These are phyloP conservation scores for Kitagawia praeruptora DNA, from an alignment of 129 eudicot genomes.

Conservation along the genomic window DNA sequence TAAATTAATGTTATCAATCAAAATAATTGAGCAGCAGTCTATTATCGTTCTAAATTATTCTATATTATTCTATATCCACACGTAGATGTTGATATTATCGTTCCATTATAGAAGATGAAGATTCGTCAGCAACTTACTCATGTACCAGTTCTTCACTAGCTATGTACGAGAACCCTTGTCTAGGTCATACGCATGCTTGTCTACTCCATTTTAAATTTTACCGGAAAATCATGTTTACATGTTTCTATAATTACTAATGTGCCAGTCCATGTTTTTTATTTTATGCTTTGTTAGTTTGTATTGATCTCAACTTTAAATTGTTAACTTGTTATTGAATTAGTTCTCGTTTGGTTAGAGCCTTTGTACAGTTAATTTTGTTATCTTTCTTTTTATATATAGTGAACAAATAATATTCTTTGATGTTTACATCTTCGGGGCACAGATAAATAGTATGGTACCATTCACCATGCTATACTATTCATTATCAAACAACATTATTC, in stretches of 20 bases:
- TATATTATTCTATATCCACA: too few relatives aligned
- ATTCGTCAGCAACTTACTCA: too few relatives aligned
- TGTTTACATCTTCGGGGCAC: not conserved
- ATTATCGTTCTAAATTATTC: too few relatives aligned
- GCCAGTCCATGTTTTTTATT: conserved; percentile 6
- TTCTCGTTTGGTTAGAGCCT: not conserved
- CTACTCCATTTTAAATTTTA: conserved; percentile 29
- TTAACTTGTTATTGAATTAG: not conserved
- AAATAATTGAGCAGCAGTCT: too few relatives aligned
- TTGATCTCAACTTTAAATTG: conserved; percentile 9
- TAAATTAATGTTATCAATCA: too few relatives aligned
- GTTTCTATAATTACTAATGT: conserved; percentile 39
- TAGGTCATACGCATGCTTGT: conserved; percentile 20
- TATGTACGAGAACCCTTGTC: conserved; percentile 41
- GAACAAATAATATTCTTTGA: not conserved
- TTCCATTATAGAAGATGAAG: too few relatives aligned
- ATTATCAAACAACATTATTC: not conserved
- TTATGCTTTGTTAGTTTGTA: conserved; percentile 5
- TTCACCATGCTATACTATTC: not conserved
- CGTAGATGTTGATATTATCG: too few relatives aligned
- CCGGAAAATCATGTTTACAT: conserved; percentile 31
- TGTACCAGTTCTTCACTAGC: conserved; percentile 14
- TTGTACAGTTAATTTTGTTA: too few relatives aligned
- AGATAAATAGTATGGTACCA: not conserved
- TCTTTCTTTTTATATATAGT: too few relatives aligned